A percentile compares a stretch with the other conserved stretches of the same genome.
Evolutionary conservation across 2,329 filamentous ascomycete species (phyloP).

Genomic region (Botrytis fragariae): DNA sequence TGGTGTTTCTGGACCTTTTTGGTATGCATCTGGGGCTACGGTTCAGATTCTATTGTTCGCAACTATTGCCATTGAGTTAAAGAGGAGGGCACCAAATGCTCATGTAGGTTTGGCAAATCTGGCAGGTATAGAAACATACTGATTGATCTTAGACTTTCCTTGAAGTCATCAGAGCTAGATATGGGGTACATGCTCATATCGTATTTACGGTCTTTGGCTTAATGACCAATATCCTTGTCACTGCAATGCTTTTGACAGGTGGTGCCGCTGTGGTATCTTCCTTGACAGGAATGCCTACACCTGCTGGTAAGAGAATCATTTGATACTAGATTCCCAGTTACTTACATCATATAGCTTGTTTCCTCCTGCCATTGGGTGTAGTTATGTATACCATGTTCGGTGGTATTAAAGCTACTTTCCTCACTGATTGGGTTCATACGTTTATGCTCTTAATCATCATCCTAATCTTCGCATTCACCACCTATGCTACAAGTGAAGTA

Average conservation of each 20-base stretch:
- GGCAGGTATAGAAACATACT: conserved; percentile 1
- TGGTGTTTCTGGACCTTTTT: conserved; percentile 64
- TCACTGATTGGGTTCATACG: conserved; percentile 71
- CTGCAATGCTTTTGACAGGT: conserved; percentile 83
- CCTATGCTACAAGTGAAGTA: conserved; percentile 70
- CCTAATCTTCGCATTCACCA: conserved; percentile 77
- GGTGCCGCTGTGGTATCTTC: conserved; percentile 72
- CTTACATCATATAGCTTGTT: conserved; percentile 53
- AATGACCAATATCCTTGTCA: conserved; percentile 83
- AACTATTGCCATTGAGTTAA: conserved; percentile 85
- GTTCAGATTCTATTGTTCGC: conserved; percentile 89
- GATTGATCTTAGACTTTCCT: conserved; percentile 56
- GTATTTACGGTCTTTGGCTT: conserved; percentile 81
- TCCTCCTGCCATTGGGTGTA: conserved; percentile 77
- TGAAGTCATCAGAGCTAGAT: conserved; percentile 78
- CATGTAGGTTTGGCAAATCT: conserved; percentile 46
- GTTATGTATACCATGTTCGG: conserved; percentile 74
- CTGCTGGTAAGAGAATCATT: conserved; percentile 50
- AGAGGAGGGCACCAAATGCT: conserved; percentile 81
- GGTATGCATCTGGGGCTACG: conserved; percentile 68
- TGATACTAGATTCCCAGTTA: neutral
- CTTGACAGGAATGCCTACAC: conserved; percentile 71
- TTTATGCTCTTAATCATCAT: conserved; percentile 84
- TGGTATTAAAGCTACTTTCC: conserved; percentile 82
- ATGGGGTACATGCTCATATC: conserved; percentile 68